A percentile compares a stretch with the other conserved stretches of the same genome.
phyloP scores from a whole-genome alignment of 768 basidiomycete genomes.

The Pholiota conissans region DNA sequence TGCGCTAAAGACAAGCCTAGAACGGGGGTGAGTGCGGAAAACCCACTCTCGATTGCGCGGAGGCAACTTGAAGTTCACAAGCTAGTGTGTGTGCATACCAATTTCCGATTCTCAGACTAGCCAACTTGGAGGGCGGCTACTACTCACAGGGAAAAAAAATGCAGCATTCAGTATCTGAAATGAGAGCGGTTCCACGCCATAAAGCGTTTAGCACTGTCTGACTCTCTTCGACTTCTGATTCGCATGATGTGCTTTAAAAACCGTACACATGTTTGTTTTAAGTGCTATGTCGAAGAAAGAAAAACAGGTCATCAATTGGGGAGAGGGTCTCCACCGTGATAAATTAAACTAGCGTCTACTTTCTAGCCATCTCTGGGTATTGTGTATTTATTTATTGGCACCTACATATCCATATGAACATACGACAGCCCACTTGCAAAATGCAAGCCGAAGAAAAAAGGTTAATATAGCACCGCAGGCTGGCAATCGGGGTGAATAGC shows the following conservation, averaged over 20 bases:
- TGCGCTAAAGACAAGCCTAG: not conserved
- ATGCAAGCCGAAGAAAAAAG: not conserved
- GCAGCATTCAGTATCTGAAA: too few species aligned
- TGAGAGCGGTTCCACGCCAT: not conserved
- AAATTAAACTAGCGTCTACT: too few species aligned
- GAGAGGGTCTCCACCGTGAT: too few species aligned
- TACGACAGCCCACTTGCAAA: too few species aligned
- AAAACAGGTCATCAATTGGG: too few species aligned
- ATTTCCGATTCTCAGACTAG: not conserved
- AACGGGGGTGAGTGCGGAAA: too few species aligned
- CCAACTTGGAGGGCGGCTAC: too few species aligned
- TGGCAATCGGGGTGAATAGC: not conserved
- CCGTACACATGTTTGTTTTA: not conserved
- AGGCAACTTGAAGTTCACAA: not conserved
- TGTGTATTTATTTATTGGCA: too few species aligned
- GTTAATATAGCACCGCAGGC: too few species aligned
- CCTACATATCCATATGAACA: not conserved
- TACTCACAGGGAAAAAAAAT: too few species aligned
- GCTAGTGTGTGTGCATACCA: not conserved
- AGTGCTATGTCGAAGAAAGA: not conserved
- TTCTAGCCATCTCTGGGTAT: too few species aligned
- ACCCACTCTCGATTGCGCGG: too few species aligned
- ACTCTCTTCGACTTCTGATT: not conserved
- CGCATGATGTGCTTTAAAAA: not conserved
- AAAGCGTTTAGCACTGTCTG: not conserved